Conservation (phyloP, 1,139 yeast species). For the Magnusiomyces starmeri region DNA sequence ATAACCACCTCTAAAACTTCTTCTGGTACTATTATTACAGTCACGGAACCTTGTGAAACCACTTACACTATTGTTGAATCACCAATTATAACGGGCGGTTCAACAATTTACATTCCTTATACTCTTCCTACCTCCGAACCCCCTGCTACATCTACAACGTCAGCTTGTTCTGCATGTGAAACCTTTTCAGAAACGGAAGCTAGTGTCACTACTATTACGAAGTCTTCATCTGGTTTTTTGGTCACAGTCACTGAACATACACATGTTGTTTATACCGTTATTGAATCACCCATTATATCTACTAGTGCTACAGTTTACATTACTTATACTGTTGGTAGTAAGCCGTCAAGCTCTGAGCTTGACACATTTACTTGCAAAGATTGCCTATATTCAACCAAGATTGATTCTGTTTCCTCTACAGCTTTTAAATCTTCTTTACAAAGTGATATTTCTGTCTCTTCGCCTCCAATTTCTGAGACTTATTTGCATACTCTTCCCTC, state of each 20-base stretch:
- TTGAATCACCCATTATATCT: neutral
- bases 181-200: neutral
- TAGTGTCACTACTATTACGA: neutral
- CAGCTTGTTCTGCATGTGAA: neutral
- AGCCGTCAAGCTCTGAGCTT: no score
- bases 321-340: no score
- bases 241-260: constrained; percentile 3
- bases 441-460: no score
- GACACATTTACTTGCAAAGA: no score
- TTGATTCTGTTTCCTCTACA: no score
- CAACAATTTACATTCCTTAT: neutral
- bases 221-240: neutral
- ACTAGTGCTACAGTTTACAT: neutral
- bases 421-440: no score
- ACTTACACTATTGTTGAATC: constrained; percentile 1
- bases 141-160: neutral
- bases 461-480: no score
- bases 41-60: neutral
- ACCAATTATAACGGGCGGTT: neutral
- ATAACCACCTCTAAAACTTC: neutral
- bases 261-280: neutral
- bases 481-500: no score
- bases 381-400: no score
- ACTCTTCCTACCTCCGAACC: neutral
- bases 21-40: neutral